Evolutionary conservation across 1,139 yeast genomes (phyloP).

Genomic region (Blastobotrys serpentis): DNA sequence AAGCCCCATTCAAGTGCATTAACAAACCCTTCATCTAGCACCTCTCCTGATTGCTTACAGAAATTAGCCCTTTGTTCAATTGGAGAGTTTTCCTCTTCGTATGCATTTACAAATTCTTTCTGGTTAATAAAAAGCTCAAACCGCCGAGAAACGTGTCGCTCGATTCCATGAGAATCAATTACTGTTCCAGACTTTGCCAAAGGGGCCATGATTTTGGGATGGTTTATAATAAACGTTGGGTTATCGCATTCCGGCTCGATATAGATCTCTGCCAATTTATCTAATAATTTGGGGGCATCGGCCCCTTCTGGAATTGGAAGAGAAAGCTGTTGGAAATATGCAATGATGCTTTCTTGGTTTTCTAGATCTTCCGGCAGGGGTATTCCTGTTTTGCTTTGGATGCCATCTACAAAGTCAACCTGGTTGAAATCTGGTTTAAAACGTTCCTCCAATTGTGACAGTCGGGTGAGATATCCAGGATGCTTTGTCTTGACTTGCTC

Average conservation of each 20-base stretch:
- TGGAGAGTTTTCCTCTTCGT: constrained; percentile 95
- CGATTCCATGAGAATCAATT: constrained; percentile 29
- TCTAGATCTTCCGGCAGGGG: constrained; percentile 42
- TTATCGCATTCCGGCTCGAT: constrained; percentile 61
- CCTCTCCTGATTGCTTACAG: constrained; percentile 43
- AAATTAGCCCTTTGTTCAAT: constrained; percentile 56
- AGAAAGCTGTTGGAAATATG: constrained; percentile 3
- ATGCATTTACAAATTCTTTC: constrained; percentile 85
- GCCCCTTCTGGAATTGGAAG: constrained; percentile 28
- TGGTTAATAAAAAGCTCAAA: constrained; percentile 84
- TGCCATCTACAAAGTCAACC: constrained; percentile 51
- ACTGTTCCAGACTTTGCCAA: constrained; percentile 64
- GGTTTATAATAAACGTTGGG: constrained; percentile 78
- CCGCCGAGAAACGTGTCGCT: constrained; percentile 55
- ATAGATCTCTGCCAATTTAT: constrained; percentile 58
- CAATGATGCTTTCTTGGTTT: constrained; percentile 34
- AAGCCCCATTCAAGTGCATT: constrained; percentile 84
- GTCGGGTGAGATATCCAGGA: not conserved
- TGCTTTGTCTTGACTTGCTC: constrained; percentile 21
- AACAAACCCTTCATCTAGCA: constrained; percentile 73
- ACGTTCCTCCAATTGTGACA: constrained; percentile 17
- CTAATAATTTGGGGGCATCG: constrained; percentile 53
- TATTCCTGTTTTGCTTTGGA: constrained; percentile 46
- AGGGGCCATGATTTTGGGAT: constrained; percentile 85
- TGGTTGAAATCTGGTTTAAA: constrained; percentile 26